Percentiles rank a stretch among this genome's conserved stretches.
These are phyloP conservation scores for Apiotrichum laibachii DNA, from an alignment of 1,284 basidiomycete genomes.

Conservation along the genomic window DNA sequence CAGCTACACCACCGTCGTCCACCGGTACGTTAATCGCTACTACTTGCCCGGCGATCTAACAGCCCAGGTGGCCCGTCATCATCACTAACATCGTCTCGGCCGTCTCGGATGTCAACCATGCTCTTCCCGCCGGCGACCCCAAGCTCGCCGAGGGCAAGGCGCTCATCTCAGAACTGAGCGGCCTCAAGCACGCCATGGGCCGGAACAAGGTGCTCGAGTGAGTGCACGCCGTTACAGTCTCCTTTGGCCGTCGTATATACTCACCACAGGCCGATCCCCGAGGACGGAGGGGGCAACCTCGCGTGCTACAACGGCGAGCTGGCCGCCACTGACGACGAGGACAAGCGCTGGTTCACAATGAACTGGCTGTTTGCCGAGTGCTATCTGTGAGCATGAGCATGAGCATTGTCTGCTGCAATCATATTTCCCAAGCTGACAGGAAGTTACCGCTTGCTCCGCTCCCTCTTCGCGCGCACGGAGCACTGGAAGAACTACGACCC, in stretches of 20 bases:
- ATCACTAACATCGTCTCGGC: conserved; percentile 74
- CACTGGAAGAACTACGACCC: conserved; percentile 82
- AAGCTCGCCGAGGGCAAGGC: conserved; percentile 66
- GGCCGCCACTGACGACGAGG: conserved; percentile 55
- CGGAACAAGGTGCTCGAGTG: conserved; percentile 72
- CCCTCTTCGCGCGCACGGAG: conserved; percentile 66
- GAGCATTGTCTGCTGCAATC: not conserved
- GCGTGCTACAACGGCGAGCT: conserved; percentile 74
- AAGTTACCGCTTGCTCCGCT: conserved; percentile 81
- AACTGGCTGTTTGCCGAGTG: conserved; percentile 95
- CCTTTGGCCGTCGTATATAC: not conserved
- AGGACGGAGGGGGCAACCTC: conserved; percentile 68
- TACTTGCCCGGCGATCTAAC: conserved; percentile 44
- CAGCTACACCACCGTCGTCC: conserved; percentile 47
- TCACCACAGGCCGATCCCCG: conserved; percentile 60
- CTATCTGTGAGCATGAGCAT: conserved; percentile 51
- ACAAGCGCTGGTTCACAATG: conserved; percentile 82
- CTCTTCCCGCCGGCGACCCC: conserved; percentile 48
- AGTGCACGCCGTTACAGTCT: conserved; percentile 36
- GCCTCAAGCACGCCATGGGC: conserved; percentile 86
- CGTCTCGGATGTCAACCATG: conserved; percentile 62
- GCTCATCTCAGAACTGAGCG: conserved; percentile 74
- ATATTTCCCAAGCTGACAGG: conserved; percentile 50
- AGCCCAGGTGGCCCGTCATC: conserved; percentile 75
- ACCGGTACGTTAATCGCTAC: conserved; percentile 23